These are phyloP conservation scores for Beauveria brongniartii DNA, from an alignment of 2,329 filamentous ascomycete genomes.

Conservation along the genomic window DNA sequence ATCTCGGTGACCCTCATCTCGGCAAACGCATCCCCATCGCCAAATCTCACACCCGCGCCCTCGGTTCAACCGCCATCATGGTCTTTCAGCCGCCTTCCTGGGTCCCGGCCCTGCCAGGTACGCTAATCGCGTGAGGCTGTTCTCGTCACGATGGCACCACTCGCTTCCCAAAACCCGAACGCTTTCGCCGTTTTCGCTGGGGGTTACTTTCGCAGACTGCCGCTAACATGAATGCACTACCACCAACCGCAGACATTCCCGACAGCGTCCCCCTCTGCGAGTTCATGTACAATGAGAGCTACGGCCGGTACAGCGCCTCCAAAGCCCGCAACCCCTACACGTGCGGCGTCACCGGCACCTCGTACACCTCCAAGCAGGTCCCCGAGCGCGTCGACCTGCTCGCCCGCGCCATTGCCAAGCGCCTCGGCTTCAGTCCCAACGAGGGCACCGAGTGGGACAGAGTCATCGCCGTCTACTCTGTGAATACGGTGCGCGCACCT, in stretches of 20 bases:
- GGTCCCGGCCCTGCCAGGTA: slow-evolving; percentile 52
- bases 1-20: too few relatives aligned
- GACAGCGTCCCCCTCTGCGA: slow-evolving; percentile 68
- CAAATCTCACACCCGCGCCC: neutral
- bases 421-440: slow-evolving; percentile 63
- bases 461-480: slow-evolving; percentile 66
- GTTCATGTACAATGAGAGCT: slow-evolving; percentile 66
- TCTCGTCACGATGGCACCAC: too few relatives aligned
- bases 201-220: neutral
- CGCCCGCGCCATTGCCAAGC: slow-evolving; percentile 59
- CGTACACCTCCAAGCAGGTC: slow-evolving; percentile 56
- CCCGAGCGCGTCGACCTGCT: slow-evolving; percentile 58
- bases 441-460: slow-evolving; percentile 74
- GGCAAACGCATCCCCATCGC: neutral
- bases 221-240: neutral
- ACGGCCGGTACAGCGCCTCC: slow-evolving; percentile 57
- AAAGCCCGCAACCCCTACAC: slow-evolving; percentile 65
- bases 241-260: slow-evolving; percentile 43
- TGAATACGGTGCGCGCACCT: slow-evolving; percentile 60
- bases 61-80: slow-evolving; percentile 24
- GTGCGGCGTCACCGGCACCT: slow-evolving; percentile 64
- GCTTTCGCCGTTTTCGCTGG: too few relatives aligned
- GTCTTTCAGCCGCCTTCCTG: slow-evolving; percentile 55
- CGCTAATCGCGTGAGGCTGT: slow-evolving; percentile 5
- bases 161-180: too few relatives aligned